Base-by-base conservation (phyloP, 352 stramenopile species). In the Phytophthora multivora region DNA sequence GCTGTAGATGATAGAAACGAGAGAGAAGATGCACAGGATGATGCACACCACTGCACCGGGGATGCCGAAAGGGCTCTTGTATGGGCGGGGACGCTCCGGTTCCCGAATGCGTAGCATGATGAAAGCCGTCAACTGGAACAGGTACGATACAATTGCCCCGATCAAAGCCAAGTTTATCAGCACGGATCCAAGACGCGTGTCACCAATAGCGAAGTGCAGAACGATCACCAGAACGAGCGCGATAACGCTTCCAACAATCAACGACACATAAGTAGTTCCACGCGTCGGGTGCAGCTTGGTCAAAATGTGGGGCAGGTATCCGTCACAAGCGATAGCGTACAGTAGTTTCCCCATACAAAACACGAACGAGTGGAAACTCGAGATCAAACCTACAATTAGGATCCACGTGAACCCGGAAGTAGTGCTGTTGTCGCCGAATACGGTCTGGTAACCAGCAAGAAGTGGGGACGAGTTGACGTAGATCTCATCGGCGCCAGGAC, bases 321-420 rank as follows among this genome's bases (percentile, higher is more conserved):
- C 79, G 42, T 88, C 79, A 40, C 77, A 77, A 9, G 79, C 79
- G 42, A 88, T 88, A 28, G 79, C 79, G 57, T 70, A 83, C 9
- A 88, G 63, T 47, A 88, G 50, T 30, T 80, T 79, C 25, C 79
- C 75, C 79, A 88, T 88, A 63, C 79, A 88, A 56, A 81, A 88
- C 21, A 88, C 80, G 70, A 88, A 88, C 64, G 79, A 88, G 69
- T 88, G 79, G 62, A 88, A 88, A 47, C 69, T 82, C 42, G 71
- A 82, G 43, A 88, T 75, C 5, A 88, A 54, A 4, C 79, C 79
- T 0, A 88, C 70, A 12, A 88, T 77, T 12, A 86, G 51, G 23
- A 88, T 72, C 79, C 79, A 88, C 52, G 77, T 83, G 45, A 86
- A 88, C 6, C 57, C 77, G 7, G 76, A 69, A 9, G 77, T 86